phyloP scores from a whole-genome alignment of 345 rosid genomes.

The Viola odorata region DNA sequence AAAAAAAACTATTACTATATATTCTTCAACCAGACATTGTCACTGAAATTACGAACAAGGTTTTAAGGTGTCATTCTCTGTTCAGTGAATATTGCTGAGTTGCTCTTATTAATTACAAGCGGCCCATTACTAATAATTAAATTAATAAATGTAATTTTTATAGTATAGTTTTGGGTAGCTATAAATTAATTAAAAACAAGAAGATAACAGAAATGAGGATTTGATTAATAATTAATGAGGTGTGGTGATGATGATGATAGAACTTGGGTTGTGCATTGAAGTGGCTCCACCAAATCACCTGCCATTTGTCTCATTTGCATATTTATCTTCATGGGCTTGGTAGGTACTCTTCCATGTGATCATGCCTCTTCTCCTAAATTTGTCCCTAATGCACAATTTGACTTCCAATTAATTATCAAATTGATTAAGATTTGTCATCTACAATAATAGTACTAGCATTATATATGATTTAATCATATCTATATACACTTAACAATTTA shows the following conservation, averaged over 20 bases:
- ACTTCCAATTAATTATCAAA: neutral
- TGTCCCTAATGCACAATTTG: slow-evolving; percentile 1
- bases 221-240: neutral
- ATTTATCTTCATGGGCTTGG: slow-evolving; percentile 37
- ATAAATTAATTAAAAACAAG: too few species aligned
- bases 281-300: slow-evolving; percentile 66
- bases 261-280: slow-evolving; percentile 34
- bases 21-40: slow-evolving; percentile 16
- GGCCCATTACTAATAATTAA: neutral
- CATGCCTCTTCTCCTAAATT: slow-evolving; percentile 28
- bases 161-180: too few species aligned
- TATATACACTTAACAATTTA: neutral
- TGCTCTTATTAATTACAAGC: neutral
- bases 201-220: too few species aligned
- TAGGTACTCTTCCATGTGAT: slow-evolving; percentile 63
- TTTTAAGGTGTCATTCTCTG: slow-evolving; percentile 32
- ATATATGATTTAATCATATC: neutral
- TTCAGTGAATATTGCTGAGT: slow-evolving; percentile 7
- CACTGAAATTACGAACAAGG: slow-evolving; percentile 31
- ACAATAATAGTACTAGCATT: neutral
- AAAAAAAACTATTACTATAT: too few species aligned
- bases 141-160: too few species aligned
- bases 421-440: too few species aligned
- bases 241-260: slow-evolving; percentile 14
- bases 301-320: slow-evolving; percentile 51